Evolutionary conservation across 2,329 filamentous ascomycete genomes (phyloP), one percentile per base, ranked within the genome.

Genomic region (Aspergillus sp.): DNA sequence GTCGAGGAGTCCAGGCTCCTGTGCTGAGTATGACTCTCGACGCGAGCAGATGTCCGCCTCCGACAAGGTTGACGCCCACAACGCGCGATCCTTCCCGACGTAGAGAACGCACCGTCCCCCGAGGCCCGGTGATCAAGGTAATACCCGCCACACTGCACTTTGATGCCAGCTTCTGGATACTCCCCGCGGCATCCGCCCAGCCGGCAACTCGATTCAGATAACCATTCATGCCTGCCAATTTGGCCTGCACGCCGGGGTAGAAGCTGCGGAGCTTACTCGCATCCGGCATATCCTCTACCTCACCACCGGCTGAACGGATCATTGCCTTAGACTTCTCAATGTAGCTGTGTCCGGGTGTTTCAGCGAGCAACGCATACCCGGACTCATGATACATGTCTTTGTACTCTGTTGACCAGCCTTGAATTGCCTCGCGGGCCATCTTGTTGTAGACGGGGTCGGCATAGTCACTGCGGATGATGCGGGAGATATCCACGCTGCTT

Each of bases 1-100:
- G 37, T 9, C 52, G 46, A 0, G 52, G 42, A 3, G 42, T 49
- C 58, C 57, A 61, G 4, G 57, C 58, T 4, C 58, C 58, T 5
- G 56, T 46, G 2, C 57, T 47, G 12, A 58, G 40, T 1, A 61
- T 45, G n/a, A 60, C 46, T 54, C 5, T 39, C 39, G 5, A 53
- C 31, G 8, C 31, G 8, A 9, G 31, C n/a, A 32, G n/a, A 32
- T 8, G 31, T 8, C 31, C 31, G 8, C 31, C 31, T 9, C 8
- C 8, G 31, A 32, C 31, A 9, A 29, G 13, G 30, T 47, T 54
- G 4, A 54, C 56, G 27, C 49, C 46, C 4, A 46, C 45, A 12
- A 55, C 57, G 27, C 13, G 13, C 6, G 11, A 52, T 47, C 6
- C 19, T 36, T 6, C 31, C 48, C 55, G 3, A 52, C 46, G 2